Percentiles rank a stretch among this genome's conserved stretches.
These are phyloP conservation scores for Periconia sp. DNA, from an alignment of 2,329 filamentous ascomycete genomes.

Conservation along the genomic window DNA sequence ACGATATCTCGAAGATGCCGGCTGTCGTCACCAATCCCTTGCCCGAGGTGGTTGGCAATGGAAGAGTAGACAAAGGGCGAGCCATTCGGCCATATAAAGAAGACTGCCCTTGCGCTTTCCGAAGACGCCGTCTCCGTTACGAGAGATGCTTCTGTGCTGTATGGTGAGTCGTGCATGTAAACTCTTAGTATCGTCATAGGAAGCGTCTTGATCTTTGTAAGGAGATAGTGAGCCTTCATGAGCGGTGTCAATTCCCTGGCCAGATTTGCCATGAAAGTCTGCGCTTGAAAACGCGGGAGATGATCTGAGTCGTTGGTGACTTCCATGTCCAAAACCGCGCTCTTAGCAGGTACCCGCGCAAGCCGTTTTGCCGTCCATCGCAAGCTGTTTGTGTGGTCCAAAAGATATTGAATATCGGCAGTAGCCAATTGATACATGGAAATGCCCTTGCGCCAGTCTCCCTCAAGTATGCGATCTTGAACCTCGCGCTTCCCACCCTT, in stretches of 20 bases:
- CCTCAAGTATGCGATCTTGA: conserved; percentile 58
- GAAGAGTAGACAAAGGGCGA: conserved; percentile 74
- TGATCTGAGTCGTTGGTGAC: conserved; percentile 41
- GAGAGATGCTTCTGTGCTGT: conserved; percentile 57
- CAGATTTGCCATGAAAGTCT: conserved; percentile 76
- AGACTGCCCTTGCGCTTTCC: conserved; percentile 72
- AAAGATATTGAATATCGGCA: conserved; percentile 56
- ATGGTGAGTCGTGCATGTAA: conserved; percentile 78
- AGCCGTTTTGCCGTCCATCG: conserved; percentile 59
- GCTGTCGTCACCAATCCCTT: conserved; percentile 35
- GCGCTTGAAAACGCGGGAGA: conserved; percentile 74
- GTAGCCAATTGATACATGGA: conserved; percentile 59
- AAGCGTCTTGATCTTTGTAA: conserved; percentile 70
- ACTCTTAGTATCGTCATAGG: conserved; percentile 75
- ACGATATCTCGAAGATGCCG: conserved; percentile 70
- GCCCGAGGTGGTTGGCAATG: conserved; percentile 45
- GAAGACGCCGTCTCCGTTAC: conserved; percentile 34
- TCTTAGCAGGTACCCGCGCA: conserved; percentile 31
- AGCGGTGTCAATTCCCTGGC: conserved; percentile 74
- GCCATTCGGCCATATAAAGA: conserved; percentile 79
- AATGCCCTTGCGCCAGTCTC: conserved; percentile 59
- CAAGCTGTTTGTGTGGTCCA: conserved; percentile 54
- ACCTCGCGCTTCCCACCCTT: conserved; percentile 57
- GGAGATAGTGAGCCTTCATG: conserved; percentile 81
- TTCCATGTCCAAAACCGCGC: conserved; percentile 36